These are phyloP conservation scores for Kwoniella bestiolae DNA, from an alignment of 768 basidiomycete species.

Conservation along the genomic window DNA sequence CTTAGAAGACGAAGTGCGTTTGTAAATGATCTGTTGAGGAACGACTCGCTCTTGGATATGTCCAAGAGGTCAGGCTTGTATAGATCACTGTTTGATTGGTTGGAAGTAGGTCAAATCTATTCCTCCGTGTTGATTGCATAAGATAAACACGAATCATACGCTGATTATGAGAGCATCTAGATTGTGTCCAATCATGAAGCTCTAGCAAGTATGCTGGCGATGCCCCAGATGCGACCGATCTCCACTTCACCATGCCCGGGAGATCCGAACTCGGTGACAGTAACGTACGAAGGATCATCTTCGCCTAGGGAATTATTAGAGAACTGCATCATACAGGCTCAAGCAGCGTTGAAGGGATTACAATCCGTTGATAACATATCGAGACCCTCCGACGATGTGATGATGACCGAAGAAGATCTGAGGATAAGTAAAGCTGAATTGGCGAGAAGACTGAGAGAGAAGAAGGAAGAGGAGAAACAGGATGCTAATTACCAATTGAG, in stretches of 20 bases:
- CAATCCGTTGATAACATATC: constrained; percentile 56
- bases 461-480: constrained; percentile 65
- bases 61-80: constrained; percentile 82
- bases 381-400: neutral
- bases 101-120: constrained; percentile 67
- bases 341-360: constrained; percentile 85
- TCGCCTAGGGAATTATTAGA: constrained; percentile 91
- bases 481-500: constrained; percentile 80
- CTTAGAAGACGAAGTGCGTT: constrained; percentile 88
- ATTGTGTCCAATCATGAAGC: constrained; percentile 92
- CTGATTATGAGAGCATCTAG: constrained; percentile 58
- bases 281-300: constrained; percentile 87
- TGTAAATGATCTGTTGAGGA: constrained; percentile 80
- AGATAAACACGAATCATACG: too few relatives aligned
- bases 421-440: constrained; percentile 64
- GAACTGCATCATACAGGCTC: constrained; percentile 87
- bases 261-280: constrained; percentile 40
- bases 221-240: constrained; percentile 69
- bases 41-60: constrained; percentile 94
- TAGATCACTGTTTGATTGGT: constrained; percentile 87
- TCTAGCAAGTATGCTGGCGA: constrained; percentile 91
- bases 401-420: constrained; percentile 79
- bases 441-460: constrained; percentile 64
- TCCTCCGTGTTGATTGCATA: neutral
- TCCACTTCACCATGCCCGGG: constrained; percentile 3